Conservation (phyloP, 1,284 basidiomycete species). For the Phlebopus sp. region DNA sequence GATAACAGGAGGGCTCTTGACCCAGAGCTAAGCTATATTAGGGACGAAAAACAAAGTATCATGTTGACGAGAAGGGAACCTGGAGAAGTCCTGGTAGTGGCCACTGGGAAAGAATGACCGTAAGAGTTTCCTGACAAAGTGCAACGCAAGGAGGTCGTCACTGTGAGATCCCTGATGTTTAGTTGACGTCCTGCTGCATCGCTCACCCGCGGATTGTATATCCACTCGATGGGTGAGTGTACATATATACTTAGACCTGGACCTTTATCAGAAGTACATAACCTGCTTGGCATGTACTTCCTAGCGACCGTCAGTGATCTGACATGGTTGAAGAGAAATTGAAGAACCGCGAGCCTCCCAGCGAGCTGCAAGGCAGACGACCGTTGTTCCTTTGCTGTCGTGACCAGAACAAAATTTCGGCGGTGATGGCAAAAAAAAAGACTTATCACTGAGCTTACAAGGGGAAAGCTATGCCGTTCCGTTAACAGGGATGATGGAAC, state of each 20-base stretch:
- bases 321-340: neutral
- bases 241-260: too few relatives aligned
- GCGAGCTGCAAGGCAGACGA: neutral
- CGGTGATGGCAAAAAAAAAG: slow-evolving; percentile 12
- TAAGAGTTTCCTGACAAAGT: too few relatives aligned
- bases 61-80: slow-evolving; percentile 6
- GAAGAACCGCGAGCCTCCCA: neutral
- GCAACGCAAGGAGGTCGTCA: too few relatives aligned
- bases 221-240: too few relatives aligned
- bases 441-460: neutral
- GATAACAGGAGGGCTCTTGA: too few relatives aligned
- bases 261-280: too few relatives aligned
- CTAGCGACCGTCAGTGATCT: too few relatives aligned
- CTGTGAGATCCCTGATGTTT: too few relatives aligned
- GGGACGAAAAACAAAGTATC: slow-evolving; percentile 6
- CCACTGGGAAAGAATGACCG: neutral
- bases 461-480: neutral
- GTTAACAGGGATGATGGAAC: neutral
- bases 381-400: neutral
- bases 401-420: neutral
- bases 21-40: slow-evolving; percentile 16
- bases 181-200: too few relatives aligned
- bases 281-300: too few relatives aligned
- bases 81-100: slow-evolving; percentile 17
- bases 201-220: too few relatives aligned